These are phyloP conservation scores for Rosa multiflora DNA, from an alignment of 306 rosid species.

Conservation along the genomic window DNA sequence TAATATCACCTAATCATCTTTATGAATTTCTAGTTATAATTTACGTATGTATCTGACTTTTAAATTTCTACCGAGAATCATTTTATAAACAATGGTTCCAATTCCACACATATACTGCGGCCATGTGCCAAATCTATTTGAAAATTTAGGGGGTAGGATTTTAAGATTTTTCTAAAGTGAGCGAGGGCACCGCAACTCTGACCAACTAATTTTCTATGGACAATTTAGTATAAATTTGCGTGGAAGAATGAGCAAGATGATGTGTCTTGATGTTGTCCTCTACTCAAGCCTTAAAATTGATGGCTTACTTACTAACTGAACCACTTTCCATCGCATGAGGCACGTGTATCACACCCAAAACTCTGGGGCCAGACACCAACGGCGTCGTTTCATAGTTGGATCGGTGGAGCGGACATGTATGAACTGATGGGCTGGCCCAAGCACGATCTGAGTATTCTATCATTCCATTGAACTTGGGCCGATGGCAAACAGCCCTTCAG, in stretches of 20 bases:
- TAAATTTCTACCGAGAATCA: too few species aligned
- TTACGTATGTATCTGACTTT: neutral
- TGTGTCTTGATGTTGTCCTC: slow-evolving; percentile 3
- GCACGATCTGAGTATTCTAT: neutral
- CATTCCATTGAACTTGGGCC: neutral
- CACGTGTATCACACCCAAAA: neutral
- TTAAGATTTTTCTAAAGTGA: neutral
- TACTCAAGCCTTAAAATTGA: neutral
- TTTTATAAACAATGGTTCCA: neutral
- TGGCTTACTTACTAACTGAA: neutral
- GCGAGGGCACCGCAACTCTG: neutral
- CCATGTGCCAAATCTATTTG: neutral
- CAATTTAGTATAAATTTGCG: neutral
- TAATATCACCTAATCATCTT: too few species aligned
- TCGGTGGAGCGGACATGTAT: neutral
- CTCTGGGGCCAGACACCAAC: neutral
- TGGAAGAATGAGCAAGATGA: slow-evolving; percentile 1
- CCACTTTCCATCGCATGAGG: neutral
- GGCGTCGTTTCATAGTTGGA: neutral
- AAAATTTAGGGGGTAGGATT: neutral
- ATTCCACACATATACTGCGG: neutral
- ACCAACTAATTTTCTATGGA: neutral
- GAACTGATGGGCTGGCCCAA: neutral
- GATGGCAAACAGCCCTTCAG: neutral
- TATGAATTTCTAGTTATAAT: too few species aligned